These are phyloP conservation scores for Sarocladium oryzae DNA, from an alignment of 2,329 filamentous ascomycete genomes.

Conservation along the genomic window DNA sequence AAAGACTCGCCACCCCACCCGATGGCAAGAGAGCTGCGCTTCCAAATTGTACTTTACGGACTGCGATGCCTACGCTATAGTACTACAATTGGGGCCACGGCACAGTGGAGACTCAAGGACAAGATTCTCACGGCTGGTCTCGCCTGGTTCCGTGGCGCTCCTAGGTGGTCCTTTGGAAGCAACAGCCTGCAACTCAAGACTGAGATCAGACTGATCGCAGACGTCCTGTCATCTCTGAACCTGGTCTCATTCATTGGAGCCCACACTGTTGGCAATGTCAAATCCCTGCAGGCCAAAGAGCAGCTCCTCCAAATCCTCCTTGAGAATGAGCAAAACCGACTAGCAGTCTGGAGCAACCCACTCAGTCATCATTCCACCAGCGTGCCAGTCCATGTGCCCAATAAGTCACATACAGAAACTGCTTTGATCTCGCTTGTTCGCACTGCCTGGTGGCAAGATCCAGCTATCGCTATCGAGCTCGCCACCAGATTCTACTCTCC, in stretches of 20 bases:
- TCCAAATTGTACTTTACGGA: slow-evolving; percentile 79
- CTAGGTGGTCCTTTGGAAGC: slow-evolving; percentile 91
- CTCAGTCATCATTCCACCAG: slow-evolving; percentile 46
- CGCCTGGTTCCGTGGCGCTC: slow-evolving; percentile 78
- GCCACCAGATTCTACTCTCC: slow-evolving; percentile 70
- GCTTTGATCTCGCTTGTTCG: slow-evolving; percentile 59
- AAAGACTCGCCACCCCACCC: slow-evolving; percentile 69
- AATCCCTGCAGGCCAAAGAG: slow-evolving; percentile 70
- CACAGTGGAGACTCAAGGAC: slow-evolving; percentile 81
- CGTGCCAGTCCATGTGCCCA: slow-evolving; percentile 29
- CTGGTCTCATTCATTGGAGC: slow-evolving; percentile 54
- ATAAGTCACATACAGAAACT: slow-evolving; percentile 34
- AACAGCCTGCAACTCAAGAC: slow-evolving; percentile 92
- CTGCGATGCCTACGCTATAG: slow-evolving; percentile 69
- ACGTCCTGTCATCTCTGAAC: slow-evolving; percentile 64
- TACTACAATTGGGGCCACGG: slow-evolving; percentile 54
- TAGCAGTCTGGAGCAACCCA: slow-evolving; percentile 87
- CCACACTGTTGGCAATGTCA: slow-evolving; percentile 46
- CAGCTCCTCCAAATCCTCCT: slow-evolving; percentile 75
- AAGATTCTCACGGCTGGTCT: slow-evolving; percentile 79
- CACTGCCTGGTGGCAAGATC: slow-evolving; percentile 81
- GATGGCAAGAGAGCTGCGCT: slow-evolving; percentile 83
- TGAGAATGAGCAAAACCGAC: slow-evolving; percentile 74
- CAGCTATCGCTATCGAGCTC: slow-evolving; percentile 82
- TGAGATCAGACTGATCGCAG: slow-evolving; percentile 73